Evolutionary conservation across 768 basidiomycete genomes (phyloP), one percentile per base, ranked within the genome.

Genomic region (Lactifluus rugatus): DNA sequence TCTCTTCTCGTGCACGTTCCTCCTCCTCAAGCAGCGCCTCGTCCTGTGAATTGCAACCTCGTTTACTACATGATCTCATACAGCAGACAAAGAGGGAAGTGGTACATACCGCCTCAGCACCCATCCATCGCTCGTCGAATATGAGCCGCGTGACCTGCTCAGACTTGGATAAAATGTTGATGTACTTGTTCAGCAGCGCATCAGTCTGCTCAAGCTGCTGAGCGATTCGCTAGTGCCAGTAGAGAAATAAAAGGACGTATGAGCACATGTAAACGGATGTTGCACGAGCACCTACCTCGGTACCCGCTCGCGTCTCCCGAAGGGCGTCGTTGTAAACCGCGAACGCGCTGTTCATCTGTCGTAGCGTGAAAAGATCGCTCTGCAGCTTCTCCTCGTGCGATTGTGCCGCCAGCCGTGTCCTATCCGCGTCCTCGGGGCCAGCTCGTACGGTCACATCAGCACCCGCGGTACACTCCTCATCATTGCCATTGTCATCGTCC

Each of bases 51-150:
- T 2, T n/a, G 14, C 23, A 19, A 3, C 42, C 42, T 19, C 21
- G 16, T 25, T 51, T 19, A 48, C 26, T 1, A 25, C 25, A 54
- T 28, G 61, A 10, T 23, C 21, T 59, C 46, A 34, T 37, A 23
- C 19, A 37, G 36, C 21, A 26, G 34, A 26, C 6, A 49, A 9
- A 37, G 23, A 2, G 48, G 10, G 9, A 23, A 4, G 3, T 13
- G 17, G 17, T 37, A 46, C 46, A 81, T 66, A 88, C 89, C 45
- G 75, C 80, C 60, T 86, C 84, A 39, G 82, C 85, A 2, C 89
- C 89, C 54, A 79, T 72, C 86, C 86, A 91, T 57, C 79, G 72
- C 60, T 88, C 84, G 67, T 91, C 88, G 60, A 89, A 82, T 17
- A 91, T 81, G 57, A 90, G 70, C 31, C 79, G 78, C 2, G 86